Base-by-base conservation (phyloP, 768 basidiomycete genomes). In the Artomyces pyxidatus region DNA sequence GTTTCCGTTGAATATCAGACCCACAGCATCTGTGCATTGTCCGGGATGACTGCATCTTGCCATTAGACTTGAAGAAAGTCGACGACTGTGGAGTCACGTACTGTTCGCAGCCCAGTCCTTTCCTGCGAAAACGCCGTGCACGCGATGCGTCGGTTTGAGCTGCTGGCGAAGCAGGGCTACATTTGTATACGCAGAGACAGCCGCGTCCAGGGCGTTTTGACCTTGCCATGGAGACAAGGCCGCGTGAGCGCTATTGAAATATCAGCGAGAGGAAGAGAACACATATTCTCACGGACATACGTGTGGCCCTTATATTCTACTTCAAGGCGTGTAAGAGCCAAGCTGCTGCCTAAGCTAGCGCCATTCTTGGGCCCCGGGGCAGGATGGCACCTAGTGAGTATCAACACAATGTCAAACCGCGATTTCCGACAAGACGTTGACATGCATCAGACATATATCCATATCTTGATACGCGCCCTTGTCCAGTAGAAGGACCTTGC, bases 181-280 rank as follows among this genome's bases (percentile, higher is more conserved):
- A 46, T 81, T 85, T 42, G 76, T 84, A 60, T 93, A 92, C 3
- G 85, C 84, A 3, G 89, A 71, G 4, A 91, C 84, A n/a, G 88
- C 88, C 0, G 91, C 91, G 59, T 94, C 90, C 11, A 91, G 65
- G 1, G 89, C 83, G 53, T 92, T 91, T 51, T 71, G 73, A 1
- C 88, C 89, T 62, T 90, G 85, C 88, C 89, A 91, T 21, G 88
- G 89, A 19, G 82, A 83, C 23, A 85, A 68, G 1, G 80, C 81
- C 3, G 86, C 87, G 60, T 88, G 88, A 3, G 88, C 85, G 10
- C 85, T 88, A 48, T 11, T 6, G 23, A n/a, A 2, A 22, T 30
- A 37, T 16, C 27, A 19, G 27, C 17, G 21, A 7, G 16, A n/a
- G n/a, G 28, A 32, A 4, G 27, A 19, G 26, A 27, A 11, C 21